These are phyloP conservation scores for Jacaranda copaia DNA, from an alignment of 257 asterid genomes.

Conservation along the genomic window DNA sequence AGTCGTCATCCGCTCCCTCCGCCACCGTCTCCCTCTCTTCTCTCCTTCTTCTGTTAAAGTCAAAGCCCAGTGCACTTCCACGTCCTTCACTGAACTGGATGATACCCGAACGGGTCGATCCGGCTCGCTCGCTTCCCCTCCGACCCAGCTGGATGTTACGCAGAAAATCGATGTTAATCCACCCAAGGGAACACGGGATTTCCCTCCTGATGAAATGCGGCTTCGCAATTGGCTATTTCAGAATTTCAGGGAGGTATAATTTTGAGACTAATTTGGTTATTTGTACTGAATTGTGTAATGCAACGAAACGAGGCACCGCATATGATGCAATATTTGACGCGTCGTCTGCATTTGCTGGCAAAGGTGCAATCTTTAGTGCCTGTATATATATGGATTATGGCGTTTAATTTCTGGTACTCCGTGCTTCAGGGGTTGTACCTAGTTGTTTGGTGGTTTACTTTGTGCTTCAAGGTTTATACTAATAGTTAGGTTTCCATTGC, in stretches of 20 bases:
- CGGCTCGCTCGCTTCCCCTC: conserved; percentile 69
- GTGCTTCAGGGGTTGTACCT: conserved; percentile 16
- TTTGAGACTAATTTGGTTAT: neutral
- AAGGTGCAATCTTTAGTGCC: conserved; percentile 6
- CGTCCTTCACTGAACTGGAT: conserved; percentile 47
- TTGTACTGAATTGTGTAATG: neutral
- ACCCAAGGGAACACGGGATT: conserved; percentile 96
- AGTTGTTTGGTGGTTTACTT: neutral
- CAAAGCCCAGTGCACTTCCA: conserved; percentile 47
- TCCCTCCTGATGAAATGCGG: conserved; percentile 97
- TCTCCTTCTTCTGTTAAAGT: conserved; percentile 37
- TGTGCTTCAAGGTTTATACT: neutral
- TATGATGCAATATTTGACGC: neutral
- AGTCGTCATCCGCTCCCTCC: conserved; percentile 45
- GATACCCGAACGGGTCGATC: conserved; percentile 67
- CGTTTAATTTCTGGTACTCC: neutral
- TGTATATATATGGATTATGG: neutral
- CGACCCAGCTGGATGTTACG: conserved; percentile 43
- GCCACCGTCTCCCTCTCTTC: conserved; percentile 46
- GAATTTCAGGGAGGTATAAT: conserved; percentile 77
- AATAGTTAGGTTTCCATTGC: conserved; percentile 11
- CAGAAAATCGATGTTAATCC: conserved; percentile 93
- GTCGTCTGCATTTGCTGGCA: neutral
- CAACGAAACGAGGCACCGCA: neutral
- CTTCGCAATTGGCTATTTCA: conserved; percentile 92